These are phyloP conservation scores for Vicia faba DNA, from an alignment of 306 rosid species.

Conservation along the genomic window DNA sequence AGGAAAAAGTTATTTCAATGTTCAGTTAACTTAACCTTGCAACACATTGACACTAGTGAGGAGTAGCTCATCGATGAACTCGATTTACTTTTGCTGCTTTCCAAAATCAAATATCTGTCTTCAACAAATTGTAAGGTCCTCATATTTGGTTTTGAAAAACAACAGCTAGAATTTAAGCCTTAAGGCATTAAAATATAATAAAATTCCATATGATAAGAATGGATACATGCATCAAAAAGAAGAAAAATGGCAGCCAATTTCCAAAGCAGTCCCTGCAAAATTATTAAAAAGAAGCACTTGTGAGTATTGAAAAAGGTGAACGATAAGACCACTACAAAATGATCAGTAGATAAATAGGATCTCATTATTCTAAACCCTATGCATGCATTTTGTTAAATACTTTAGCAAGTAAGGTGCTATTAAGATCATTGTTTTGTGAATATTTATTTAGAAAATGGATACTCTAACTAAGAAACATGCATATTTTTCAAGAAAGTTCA, in stretches of 20 bases:
- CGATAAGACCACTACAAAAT: no score
- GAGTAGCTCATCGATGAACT: constrained; percentile 51
- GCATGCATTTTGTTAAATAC: no score
- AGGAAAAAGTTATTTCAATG: constrained; percentile 15
- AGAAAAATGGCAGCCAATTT: constrained; percentile 63
- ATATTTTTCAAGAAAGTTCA: no score
- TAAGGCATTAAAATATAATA: constrained; percentile 20
- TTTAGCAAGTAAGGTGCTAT: no score
- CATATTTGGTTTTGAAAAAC: constrained; percentile 24
- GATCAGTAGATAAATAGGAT: no score
- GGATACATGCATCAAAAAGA: constrained; percentile 88
- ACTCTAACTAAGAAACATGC: no score
- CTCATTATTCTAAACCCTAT: no score
- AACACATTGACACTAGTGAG: constrained; percentile 57
- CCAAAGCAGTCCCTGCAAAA: constrained; percentile 80
- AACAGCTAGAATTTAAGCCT: no score
- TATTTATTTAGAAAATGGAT: no score
- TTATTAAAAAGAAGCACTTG: constrained; percentile 12
- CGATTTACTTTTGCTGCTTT: constrained; percentile 51
- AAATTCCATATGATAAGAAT: constrained; percentile 30
- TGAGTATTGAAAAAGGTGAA: no score
- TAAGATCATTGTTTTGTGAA: no score
- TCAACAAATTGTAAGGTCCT: constrained; percentile 49
- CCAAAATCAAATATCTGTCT: constrained; percentile 67
- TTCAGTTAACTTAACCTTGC: constrained; percentile 54